phyloP scores from a whole-genome alignment of 129 eudicot species.

The Helichrysum umbraculigerum region DNA sequence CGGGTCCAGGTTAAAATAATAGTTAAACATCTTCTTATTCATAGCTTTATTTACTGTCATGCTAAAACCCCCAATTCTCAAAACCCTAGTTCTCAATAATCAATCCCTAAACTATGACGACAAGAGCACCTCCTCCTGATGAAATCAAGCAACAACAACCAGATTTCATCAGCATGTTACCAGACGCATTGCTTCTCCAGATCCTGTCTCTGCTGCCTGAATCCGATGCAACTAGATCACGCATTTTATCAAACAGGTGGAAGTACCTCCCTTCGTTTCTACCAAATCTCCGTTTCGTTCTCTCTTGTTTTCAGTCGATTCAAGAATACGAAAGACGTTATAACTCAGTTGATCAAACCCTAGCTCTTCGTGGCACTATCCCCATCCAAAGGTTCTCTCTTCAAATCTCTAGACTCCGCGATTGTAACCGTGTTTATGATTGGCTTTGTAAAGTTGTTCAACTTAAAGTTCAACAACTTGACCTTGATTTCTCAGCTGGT shows the following conservation, averaged over 20 bases:
- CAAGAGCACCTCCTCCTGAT: background rate
- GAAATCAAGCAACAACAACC: background rate
- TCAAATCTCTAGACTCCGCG: conserved; percentile 8
- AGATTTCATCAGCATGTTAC: conserved; percentile 21
- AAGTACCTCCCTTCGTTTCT: conserved; percentile 16
- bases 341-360: conserved; percentile 21
- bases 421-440: conserved; percentile 20
- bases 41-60: too few relatives aligned
- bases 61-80: too few relatives aligned
- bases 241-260: conserved; percentile 25
- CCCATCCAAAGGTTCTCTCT: conserved; percentile 18
- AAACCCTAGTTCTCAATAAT: too few relatives aligned
- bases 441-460: conserved; percentile 7
- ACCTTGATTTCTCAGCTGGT: conserved; percentile 27
- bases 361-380: conserved; percentile 23
- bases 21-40: too few relatives aligned
- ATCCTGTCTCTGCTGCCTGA: conserved; percentile 20
- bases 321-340: too few relatives aligned
- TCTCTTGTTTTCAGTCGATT: conserved; percentile 23
- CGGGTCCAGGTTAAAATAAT: too few relatives aligned
- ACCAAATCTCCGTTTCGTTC: conserved; percentile 21
- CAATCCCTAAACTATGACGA: too few relatives aligned
- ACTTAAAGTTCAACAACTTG: conserved; percentile 9
- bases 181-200: conserved; percentile 1
- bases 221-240: conserved; percentile 20